These are phyloP conservation scores for Setaria italica DNA, from an alignment of 202 grass and related monocot genomes.

Conservation along the genomic window DNA sequence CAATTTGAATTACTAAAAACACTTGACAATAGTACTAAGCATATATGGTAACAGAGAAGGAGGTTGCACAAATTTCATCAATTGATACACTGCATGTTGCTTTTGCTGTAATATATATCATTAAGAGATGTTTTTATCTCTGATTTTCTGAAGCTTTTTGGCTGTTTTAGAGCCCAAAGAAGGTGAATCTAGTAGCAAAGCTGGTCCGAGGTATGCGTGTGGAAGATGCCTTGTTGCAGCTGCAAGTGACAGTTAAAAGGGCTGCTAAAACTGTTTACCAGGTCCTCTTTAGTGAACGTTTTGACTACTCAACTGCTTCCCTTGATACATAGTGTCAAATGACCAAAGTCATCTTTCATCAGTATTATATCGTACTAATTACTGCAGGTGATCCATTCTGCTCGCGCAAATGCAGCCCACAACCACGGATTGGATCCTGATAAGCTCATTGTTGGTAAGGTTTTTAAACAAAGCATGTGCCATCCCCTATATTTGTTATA, in stretches of 20 bases:
- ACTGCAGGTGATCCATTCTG: slow-evolving; percentile 87
- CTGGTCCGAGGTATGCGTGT: slow-evolving; percentile 92
- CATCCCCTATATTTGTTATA: not conserved
- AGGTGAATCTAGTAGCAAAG: slow-evolving; percentile 88
- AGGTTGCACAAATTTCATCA: not conserved
- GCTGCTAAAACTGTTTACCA: slow-evolving; percentile 90
- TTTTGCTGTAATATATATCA: slow-evolving; percentile 13
- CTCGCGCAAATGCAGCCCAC: slow-evolving; percentile 85
- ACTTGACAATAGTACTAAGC: not conserved
- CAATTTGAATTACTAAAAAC: not conserved
- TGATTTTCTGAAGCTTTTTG: slow-evolving; percentile 21
- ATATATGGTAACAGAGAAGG: slow-evolving; percentile 2
- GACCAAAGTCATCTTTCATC: slow-evolving; percentile 2
- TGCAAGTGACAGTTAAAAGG: slow-evolving; percentile 90
- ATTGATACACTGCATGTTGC: not conserved
- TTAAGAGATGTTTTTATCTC: slow-evolving; percentile 15
- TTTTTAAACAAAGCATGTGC: not conserved
- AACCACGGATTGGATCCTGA: slow-evolving; percentile 84
- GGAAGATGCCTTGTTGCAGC: slow-evolving; percentile 87
- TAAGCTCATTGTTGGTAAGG: slow-evolving; percentile 86
- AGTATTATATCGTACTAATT: slow-evolving; percentile 16
- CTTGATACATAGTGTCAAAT: not conserved
- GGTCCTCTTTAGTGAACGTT: slow-evolving; percentile 40
- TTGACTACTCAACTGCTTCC: not conserved
- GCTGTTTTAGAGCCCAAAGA: slow-evolving; percentile 85